These are phyloP conservation scores for Phytophthora brassicae DNA, from an alignment of 352 stramenopile genomes.

Conservation along the genomic window DNA sequence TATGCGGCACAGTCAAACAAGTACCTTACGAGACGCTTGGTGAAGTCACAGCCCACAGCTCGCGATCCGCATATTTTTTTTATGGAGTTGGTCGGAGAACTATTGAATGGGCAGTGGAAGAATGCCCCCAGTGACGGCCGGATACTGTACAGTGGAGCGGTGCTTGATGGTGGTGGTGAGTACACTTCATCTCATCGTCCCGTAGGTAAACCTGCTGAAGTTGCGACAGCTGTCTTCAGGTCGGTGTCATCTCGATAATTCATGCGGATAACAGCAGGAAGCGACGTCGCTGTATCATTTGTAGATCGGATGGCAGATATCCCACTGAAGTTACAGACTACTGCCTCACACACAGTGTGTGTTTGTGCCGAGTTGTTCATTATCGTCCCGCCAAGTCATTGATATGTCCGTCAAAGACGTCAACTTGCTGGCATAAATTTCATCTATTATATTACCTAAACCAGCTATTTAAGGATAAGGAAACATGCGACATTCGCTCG, in stretches of 20 bases:
- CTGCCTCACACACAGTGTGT: neutral
- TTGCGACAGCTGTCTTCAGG: neutral
- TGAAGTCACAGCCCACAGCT: neutral
- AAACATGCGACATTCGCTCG: neutral
- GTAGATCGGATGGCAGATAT: neutral
- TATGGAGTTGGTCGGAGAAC: neutral
- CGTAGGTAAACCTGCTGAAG: neutral
- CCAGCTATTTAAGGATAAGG: neutral
- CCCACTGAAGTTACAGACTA: conserved; percentile 3
- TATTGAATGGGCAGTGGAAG: neutral
- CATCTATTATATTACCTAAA: conserved; percentile 2
- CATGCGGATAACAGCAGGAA: conserved; percentile 1
- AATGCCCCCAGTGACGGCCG: neutral
- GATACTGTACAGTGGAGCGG: neutral
- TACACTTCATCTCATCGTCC: too few species aligned
- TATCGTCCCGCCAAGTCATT: neutral
- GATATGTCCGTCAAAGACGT: neutral
- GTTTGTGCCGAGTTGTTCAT: neutral
- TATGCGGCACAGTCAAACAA: neutral
- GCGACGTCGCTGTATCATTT: neutral
- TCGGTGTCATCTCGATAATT: neutral
- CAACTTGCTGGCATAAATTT: conserved; percentile 8
- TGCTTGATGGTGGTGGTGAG: neutral
- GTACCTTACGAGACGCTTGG: neutral
- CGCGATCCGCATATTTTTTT: neutral